These are phyloP conservation scores for Globisporangium acanthophoron DNA, from an alignment of 352 stramenopile genomes.

Conservation along the genomic window DNA sequence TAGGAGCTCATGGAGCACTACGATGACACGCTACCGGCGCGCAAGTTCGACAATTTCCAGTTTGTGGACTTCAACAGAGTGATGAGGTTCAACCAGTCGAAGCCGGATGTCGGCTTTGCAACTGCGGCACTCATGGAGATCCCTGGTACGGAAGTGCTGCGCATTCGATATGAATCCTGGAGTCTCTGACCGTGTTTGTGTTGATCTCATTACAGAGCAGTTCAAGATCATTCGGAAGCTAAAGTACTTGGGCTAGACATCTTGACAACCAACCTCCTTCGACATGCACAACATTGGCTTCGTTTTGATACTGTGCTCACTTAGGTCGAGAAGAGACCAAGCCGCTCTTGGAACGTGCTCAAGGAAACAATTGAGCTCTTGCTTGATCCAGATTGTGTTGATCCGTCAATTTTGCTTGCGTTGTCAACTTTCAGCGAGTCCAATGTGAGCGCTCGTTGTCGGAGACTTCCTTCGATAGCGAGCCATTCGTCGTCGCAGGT, in stretches of 20 bases:
- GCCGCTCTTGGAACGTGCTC: neutral
- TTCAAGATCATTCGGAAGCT: conserved; percentile 45
- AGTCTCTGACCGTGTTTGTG: neutral
- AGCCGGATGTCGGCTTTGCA: conserved; percentile 60
- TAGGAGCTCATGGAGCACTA: conserved; percentile 65
- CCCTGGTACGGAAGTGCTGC: conserved; percentile 18
- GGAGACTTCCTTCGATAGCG: conserved; percentile 6
- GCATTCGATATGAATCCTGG: too few species aligned
- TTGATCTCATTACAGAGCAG: conserved; percentile 20
- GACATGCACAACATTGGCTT: too few species aligned
- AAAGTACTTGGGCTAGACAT: conserved; percentile 23
- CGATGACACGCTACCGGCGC: conserved; percentile 42
- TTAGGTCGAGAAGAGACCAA: neutral
- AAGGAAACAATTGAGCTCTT: neutral
- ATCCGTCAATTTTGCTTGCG: neutral
- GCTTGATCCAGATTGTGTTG: neutral
- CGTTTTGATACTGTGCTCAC: neutral
- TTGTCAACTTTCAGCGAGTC: neutral
- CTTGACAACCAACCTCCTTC: too few species aligned
- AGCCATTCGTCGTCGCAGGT: conserved; percentile 13
- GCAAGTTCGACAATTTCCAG: conserved; percentile 77
- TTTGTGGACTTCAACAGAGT: conserved; percentile 65
- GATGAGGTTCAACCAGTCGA: conserved; percentile 36
- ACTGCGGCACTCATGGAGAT: conserved; percentile 65
- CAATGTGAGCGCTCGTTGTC: neutral